phyloP scores from a whole-genome alignment of 345 rosid genomes.

The Hevea brasiliensis region DNA sequence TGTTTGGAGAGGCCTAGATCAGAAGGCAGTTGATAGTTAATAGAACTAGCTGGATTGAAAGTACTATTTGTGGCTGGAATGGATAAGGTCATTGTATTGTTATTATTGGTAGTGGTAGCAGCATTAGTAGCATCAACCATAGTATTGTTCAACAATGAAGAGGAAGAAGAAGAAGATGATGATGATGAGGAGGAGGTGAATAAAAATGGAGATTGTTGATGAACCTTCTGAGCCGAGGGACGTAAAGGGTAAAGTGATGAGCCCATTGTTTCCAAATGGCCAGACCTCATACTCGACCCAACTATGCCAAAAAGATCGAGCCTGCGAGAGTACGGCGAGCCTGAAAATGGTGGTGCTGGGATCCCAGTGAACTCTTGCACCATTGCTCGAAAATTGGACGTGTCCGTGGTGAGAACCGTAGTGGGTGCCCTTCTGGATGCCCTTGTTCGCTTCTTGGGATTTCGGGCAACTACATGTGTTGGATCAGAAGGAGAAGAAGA shows the following conservation, averaged over 20 bases:
- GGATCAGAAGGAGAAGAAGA: conserved; percentile 32
- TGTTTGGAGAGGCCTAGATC: conserved; percentile 37
- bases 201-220: conserved; percentile 26
- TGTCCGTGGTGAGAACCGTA: conserved; percentile 84
- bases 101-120: conserved; percentile 1
- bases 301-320: conserved; percentile 59
- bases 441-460: conserved; percentile 82
- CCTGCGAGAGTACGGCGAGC: conserved; percentile 55
- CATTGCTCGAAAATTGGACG: conserved; percentile 87
- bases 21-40: conserved; percentile 36
- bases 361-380: conserved; percentile 96
- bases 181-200: conserved; percentile 9
- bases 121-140: conserved; percentile 12
- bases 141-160: not conserved
- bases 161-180: conserved; percentile 25
- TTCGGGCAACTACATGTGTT: conserved; percentile 29
- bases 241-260: conserved; percentile 51
- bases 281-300: conserved; percentile 39
- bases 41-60: conserved; percentile 15
- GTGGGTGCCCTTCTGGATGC: conserved; percentile 91
- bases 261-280: conserved; percentile 39
- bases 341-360: conserved; percentile 76
- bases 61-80: not conserved
- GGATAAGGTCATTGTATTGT: conserved; percentile 16
- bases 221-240: conserved; percentile 53